Evolutionary conservation across 2,329 filamentous ascomycete genomes (phyloP), one percentile per base, ranked within the genome.

Genomic region (Chrysosporium queenslandicum): DNA sequence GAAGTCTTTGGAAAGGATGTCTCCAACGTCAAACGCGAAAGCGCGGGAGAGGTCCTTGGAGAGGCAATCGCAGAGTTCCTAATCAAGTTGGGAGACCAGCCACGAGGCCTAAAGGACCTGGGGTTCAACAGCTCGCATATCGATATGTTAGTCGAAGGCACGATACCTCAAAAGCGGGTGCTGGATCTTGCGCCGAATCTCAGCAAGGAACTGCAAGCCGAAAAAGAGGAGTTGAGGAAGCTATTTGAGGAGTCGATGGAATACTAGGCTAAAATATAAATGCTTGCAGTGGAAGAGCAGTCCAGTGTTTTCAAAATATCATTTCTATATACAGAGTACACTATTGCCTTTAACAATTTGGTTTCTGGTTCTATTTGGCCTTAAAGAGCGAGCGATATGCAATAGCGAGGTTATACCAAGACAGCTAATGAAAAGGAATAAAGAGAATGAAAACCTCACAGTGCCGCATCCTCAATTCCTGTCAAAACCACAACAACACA

Each of bases 1-100:
- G 89, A 95, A 67, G 82, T 79, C 0, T 97, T 98, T 59, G 92
- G 91, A 1, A 86, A 94, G 1, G 92, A 98, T 63, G 81, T 94
- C 47, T 84, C 80, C 40, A 86, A 89, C 48, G 88, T 94, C 16
- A 94, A 94, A 75, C 80, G 79, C 48, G 91, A 94, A 69, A 89
- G 83, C 55, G 92, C 92, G 0, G 94, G 92, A 5, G 87, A 91
- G 64, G 85, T 96, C 0, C 74, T 98, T 0, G 81, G 82, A 2
- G 90, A 96, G 56, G 91, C 91, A 0, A 68, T 98, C 21, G 76
- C 82, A 18, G 78, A 83, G 58, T 98, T 98, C 69, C 71, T 98
- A 39, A 79, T 83, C 11, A 80, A 83, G 23, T 71, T 98, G 12
- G 92, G 92, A 27, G 92, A 94, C 63, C 92, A 98, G 73, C 94